These are phyloP conservation scores for Hypocreales sp. DNA, from an alignment of 2,329 filamentous ascomycete genomes.

Conservation along the genomic window DNA sequence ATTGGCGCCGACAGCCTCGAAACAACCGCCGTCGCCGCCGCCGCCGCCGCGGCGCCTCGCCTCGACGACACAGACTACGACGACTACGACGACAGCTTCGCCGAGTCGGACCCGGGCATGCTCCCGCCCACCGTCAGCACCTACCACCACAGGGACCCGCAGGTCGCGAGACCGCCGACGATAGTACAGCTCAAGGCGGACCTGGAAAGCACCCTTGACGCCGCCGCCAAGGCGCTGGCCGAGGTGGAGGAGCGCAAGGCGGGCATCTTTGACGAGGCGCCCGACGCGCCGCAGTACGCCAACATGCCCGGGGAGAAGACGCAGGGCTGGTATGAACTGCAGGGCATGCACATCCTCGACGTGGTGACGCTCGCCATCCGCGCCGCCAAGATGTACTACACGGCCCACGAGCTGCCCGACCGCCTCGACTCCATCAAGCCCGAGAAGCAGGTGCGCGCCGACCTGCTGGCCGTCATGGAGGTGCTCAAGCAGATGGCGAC, in stretches of 20 bases:
- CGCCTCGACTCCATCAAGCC: slow-evolving; percentile 75
- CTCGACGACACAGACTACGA: slow-evolving; percentile 26
- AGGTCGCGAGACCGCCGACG: slow-evolving; percentile 71
- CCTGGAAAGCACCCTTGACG: slow-evolving; percentile 51
- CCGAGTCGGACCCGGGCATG: slow-evolving; percentile 59
- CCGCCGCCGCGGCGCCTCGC: slow-evolving; percentile 23
- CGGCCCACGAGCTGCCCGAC: slow-evolving; percentile 74
- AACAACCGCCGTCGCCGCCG: slow-evolving; percentile 16
- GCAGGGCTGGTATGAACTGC: slow-evolving; percentile 68
- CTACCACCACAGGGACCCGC: slow-evolving; percentile 73
- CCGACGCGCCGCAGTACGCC: slow-evolving; percentile 14
- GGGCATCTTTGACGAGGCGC: slow-evolving; percentile 11
- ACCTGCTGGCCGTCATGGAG: slow-evolving; percentile 76
- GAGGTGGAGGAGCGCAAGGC: slow-evolving; percentile 32
- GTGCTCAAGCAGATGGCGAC: slow-evolving; percentile 83
- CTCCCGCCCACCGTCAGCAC: slow-evolving; percentile 95
- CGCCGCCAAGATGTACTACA: slow-evolving; percentile 93
- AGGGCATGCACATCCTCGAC: slow-evolving; percentile 84
- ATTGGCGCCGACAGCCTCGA: slow-evolving; percentile 23
- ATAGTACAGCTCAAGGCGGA: slow-evolving; percentile 58
- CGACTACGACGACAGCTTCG: slow-evolving; percentile 40
- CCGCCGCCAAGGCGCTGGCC: slow-evolving; percentile 51
- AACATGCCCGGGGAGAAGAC: slow-evolving; percentile 30
- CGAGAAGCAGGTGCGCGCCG: slow-evolving; percentile 70
- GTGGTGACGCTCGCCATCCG: slow-evolving; percentile 90